Conservation (phyloP, 2,329 filamentous ascomycete species). For the Arthrinium phaeospermum region DNA sequence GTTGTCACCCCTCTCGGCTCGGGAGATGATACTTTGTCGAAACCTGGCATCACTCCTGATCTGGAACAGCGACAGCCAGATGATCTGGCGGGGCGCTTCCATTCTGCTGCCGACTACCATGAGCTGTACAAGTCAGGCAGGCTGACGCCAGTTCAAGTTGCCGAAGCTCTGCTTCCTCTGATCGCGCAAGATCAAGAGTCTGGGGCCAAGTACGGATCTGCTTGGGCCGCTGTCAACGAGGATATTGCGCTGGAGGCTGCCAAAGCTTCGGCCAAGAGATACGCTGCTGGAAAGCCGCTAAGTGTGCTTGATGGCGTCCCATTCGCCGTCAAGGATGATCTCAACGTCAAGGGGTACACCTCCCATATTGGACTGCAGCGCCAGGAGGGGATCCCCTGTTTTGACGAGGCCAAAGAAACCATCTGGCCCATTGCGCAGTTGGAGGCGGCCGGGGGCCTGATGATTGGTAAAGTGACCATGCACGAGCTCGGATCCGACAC, state of each 20-base stretch:
- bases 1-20: constrained; percentile 58
- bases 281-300: constrained; percentile 67
- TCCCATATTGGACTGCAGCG: constrained; percentile 69
- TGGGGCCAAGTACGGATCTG: constrained; percentile 67
- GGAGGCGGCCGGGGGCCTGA: constrained; percentile 75
- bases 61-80: constrained; percentile 48
- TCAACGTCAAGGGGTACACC: constrained; percentile 72
- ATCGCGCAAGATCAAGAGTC: constrained; percentile 64
- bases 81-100: constrained; percentile 59
- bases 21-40: constrained; percentile 34
- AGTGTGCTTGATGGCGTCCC: constrained; percentile 82
- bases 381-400: constrained; percentile 57
- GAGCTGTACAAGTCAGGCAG: constrained; percentile 72
- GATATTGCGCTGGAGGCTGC: constrained; percentile 72
- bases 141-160: constrained; percentile 74
- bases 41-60: constrained; percentile 49
- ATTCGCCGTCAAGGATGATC: constrained; percentile 83
- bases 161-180: constrained; percentile 72
- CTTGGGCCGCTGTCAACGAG: constrained; percentile 72
- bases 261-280: constrained; percentile 74
- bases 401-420: constrained; percentile 59
- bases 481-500: constrained; percentile 82
- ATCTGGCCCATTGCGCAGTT: constrained; percentile 75
- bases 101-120: constrained; percentile 78
- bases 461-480: constrained; percentile 80